phyloP scores from a whole-genome alignment of 2,329 filamentous ascomycete species.

The Aspergillus nomiae region DNA sequence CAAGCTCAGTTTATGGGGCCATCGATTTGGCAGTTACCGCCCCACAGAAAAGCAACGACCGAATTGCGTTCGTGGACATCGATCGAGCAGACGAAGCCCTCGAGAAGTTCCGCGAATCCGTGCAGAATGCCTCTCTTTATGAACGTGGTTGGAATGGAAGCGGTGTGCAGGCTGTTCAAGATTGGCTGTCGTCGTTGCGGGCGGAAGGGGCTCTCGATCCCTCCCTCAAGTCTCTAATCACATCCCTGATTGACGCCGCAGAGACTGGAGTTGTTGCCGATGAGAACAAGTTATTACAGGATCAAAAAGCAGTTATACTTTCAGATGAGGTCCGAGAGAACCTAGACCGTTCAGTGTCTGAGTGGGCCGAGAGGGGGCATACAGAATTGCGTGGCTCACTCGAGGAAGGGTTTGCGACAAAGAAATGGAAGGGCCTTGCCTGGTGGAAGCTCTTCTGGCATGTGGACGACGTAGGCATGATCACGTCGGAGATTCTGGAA shows the following conservation, averaged over 20 bases:
- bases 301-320: conserved; percentile 37
- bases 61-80: conserved; percentile 63
- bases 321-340: conserved; percentile 47
- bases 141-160: conserved; percentile 74
- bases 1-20: conserved; percentile 36
- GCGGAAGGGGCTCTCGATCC: conserved; percentile 59
- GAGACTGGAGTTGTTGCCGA: conserved; percentile 33
- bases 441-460: conserved; percentile 98
- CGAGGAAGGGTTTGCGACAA: conserved; percentile 74
- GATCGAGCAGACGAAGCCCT: conserved; percentile 65
- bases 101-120: conserved; percentile 66
- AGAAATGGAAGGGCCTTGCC: conserved; percentile 74
- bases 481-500: conserved; percentile 75
- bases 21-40: conserved; percentile 53
- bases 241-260: conserved; percentile 60
- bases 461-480: conserved; percentile 85
- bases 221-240: conserved; percentile 66
- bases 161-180: conserved; percentile 64
- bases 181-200: conserved; percentile 60
- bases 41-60: conserved; percentile 20
- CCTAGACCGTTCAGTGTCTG: conserved; percentile 63
- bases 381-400: conserved; percentile 79
- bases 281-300: conserved; percentile 30
- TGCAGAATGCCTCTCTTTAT: conserved; percentile 70
- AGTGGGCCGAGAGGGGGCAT: conserved; percentile 80